Evolutionary conservation across 2,329 filamentous ascomycete species (phyloP), one percentile per base, ranked within the genome.

Genomic region (Neofusicoccum cordaticola): DNA sequence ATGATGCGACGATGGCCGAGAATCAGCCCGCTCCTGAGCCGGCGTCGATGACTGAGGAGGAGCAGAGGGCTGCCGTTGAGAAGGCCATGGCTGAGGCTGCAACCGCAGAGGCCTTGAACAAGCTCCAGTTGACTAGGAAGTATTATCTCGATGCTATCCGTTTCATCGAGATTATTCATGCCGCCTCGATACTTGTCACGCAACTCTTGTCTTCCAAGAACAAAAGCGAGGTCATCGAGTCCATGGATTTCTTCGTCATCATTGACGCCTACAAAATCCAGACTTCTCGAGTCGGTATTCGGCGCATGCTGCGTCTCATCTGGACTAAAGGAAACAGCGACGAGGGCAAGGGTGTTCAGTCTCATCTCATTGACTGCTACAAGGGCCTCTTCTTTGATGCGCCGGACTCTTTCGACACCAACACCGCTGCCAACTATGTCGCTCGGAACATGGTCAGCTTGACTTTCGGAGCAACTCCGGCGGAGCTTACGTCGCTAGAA

Each of bases 301-400:
- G 94, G 66, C 90, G 93, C 65, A 99, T 99, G 95, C 84, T 99
- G 68, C 89, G 94, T 62, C 84, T 99, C 19, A 99, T 99, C 76
- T 99, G 95, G 95, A 99, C 95, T 68, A 99, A 99, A 80, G 94
- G 95, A 70, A 99, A 98, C 79, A 98, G 93, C 71, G 95, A 99
- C 72, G 96, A 99, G 82, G 95, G 96, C 71, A 99, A 98, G 80
- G 95, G 95, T 64, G 93, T 99, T 2, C 96, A 99, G 75, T 91
- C 91, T 2, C 95, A 99, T 77, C 84, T 99, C 35, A 97, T 99
- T 69, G 95, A 99, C 70, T 97, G 92, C 77, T 99, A 99, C 82
- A 95, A 91, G 74, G 88, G 92, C 19, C 86, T 99, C 0, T 99
- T 98, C 79, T 99, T 99, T 71, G 92, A 97, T 73, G 93, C 96